These are phyloP conservation scores for Sporisorium reilianum DNA, from an alignment of 1,284 basidiomycete species.

Conservation along the genomic window DNA sequence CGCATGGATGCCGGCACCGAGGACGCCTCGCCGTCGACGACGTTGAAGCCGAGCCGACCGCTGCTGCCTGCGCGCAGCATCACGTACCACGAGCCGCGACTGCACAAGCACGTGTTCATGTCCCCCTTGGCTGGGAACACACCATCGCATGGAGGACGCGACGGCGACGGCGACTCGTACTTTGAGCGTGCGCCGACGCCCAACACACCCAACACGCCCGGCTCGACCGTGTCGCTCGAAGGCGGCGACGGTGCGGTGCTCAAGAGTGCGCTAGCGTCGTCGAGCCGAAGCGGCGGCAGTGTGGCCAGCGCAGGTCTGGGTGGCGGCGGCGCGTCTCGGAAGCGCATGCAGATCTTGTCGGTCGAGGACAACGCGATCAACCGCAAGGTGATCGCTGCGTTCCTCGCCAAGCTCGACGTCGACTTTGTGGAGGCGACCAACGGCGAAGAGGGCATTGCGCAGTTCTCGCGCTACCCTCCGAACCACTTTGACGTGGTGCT, in stretches of 20 bases:
- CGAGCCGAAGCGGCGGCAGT: conserved; percentile 19
- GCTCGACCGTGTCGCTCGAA: conserved; percentile 70
- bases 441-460: conserved; percentile 58
- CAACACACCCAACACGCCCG: conserved; percentile 68
- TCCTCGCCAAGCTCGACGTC: conserved; percentile 52
- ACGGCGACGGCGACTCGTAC: conserved; percentile 44
- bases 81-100: conserved; percentile 64
- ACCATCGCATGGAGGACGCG: conserved; percentile 23
- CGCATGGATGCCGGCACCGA: conserved; percentile 36
- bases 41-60: conserved; percentile 39
- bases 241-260: conserved; percentile 72
- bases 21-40: conserved; percentile 10
- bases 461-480: conserved; percentile 45
- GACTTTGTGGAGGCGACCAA: conserved; percentile 58
- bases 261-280: conserved; percentile 68
- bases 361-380: conserved; percentile 67
- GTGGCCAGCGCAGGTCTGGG: conserved; percentile 10
- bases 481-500: conserved; percentile 55
- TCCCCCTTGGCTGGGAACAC: conserved; percentile 37
- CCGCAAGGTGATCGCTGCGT: conserved; percentile 55
- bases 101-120: conserved; percentile 61
- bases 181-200: conserved; percentile 43
- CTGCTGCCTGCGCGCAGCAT: conserved; percentile 62
- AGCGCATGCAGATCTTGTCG: conserved; percentile 55
- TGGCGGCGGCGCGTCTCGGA: conserved; percentile 32